Evolutionary conservation across 1,139 yeast species (phyloP).

Genomic region (Kurtzmaniella quercitrusa): DNA sequence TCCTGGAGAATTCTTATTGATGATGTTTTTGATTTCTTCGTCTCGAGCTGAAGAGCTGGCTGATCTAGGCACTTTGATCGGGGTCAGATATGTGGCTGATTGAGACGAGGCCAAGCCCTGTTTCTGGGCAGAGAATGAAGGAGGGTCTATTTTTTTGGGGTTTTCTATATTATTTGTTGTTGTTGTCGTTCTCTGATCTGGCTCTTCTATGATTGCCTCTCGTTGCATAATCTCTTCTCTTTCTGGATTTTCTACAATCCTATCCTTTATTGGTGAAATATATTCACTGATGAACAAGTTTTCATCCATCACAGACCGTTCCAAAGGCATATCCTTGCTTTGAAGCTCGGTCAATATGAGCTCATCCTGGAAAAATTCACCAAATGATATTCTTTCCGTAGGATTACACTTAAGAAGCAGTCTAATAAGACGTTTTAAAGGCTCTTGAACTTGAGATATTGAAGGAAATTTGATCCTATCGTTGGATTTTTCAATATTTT

Average conservation of each 20-base stretch:
- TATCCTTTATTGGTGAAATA: constrained; percentile 36
- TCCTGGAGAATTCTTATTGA: constrained; percentile 40
- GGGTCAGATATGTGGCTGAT: not conserved
- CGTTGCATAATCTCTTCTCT: constrained; percentile 7
- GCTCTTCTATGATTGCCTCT: constrained; percentile 8
- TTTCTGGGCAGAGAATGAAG: no score
- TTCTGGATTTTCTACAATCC: constrained; percentile 3
- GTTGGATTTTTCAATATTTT: constrained; percentile 76
- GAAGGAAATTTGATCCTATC: constrained; percentile 76
- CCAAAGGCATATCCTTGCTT: constrained; percentile 53
- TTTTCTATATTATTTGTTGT: not conserved
- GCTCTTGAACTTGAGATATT: constrained; percentile 54
- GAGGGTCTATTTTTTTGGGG: not conserved
- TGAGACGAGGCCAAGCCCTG: not conserved
- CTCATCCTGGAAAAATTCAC: constrained; percentile 75
- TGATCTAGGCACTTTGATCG: constrained; percentile 4
- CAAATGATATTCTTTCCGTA: constrained; percentile 79
- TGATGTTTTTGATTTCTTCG: constrained; percentile 43
- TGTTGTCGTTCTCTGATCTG: constrained; percentile 8
- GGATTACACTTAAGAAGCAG: constrained; percentile 80
- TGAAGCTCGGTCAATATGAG: constrained; percentile 45
- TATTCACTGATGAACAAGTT: constrained; percentile 83
- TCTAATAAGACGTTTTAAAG: constrained; percentile 65
- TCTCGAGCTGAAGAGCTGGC: constrained; percentile 21
- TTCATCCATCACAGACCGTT: constrained; percentile 68